Percentiles rank a stretch among this genome's conserved stretches.
These are phyloP conservation scores for Clarireedia homoeocarpa DNA, from an alignment of 2,329 filamentous ascomycete species.

Conservation along the genomic window DNA sequence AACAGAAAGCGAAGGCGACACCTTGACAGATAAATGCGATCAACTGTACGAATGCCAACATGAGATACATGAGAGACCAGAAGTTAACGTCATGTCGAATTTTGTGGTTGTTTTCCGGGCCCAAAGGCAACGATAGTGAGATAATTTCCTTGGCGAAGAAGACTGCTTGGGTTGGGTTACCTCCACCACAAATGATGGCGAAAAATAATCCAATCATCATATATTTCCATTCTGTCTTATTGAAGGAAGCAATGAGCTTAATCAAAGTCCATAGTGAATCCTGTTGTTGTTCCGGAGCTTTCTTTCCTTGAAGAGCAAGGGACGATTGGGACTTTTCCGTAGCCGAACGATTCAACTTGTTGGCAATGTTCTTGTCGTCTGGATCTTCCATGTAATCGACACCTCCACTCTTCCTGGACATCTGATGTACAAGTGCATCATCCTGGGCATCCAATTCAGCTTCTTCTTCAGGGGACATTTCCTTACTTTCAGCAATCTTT, in stretches of 20 bases:
- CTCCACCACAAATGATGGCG: conserved; percentile 69
- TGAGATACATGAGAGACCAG: conserved; percentile 83
- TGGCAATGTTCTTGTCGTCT: conserved; percentile 50
- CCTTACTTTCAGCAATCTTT: conserved; percentile 59
- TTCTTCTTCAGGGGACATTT: conserved; percentile 43
- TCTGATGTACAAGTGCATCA: conserved; percentile 42
- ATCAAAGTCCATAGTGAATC: conserved; percentile 71
- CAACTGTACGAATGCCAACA: conserved; percentile 69
- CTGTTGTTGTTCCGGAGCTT: conserved; percentile 41
- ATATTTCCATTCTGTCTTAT: conserved; percentile 59
- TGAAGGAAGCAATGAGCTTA: conserved; percentile 74
- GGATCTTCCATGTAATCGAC: conserved; percentile 43
- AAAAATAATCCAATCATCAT: conserved; percentile 71
- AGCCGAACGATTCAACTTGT: conserved; percentile 47
- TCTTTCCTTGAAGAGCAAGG: conserved; percentile 52
- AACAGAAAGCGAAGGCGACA: conserved; percentile 71
- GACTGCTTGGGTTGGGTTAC: conserved; percentile 68
- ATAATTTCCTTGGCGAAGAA: conserved; percentile 87
- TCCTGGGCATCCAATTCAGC: conserved; percentile 42
- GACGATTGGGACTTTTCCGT: conserved; percentile 61
- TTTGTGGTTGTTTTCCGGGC: conserved; percentile 27
- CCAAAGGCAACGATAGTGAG: conserved; percentile 43
- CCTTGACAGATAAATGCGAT: conserved; percentile 63
- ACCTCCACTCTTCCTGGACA: conserved; percentile 34
- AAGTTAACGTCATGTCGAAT: conserved; percentile 70